Evolutionary conservation across 2,329 filamentous ascomycete genomes (phyloP), one percentile per base, ranked within the genome.

Genomic region (Tolypocladium paradoxum): DNA sequence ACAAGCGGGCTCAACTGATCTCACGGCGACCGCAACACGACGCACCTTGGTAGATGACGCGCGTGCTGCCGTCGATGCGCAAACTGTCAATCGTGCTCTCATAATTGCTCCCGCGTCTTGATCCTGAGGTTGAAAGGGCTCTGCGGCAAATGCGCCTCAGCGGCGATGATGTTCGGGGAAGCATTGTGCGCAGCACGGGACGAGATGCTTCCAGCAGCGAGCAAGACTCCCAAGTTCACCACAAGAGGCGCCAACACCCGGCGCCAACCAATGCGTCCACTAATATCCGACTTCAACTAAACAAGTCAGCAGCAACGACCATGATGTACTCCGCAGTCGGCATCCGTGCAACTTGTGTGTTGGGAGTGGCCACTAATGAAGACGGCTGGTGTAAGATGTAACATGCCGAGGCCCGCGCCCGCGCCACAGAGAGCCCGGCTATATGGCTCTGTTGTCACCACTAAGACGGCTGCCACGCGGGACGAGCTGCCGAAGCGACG

Each of bases 31-130:
- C 29, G n/a, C 27, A 12, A 8, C 11, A 29, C 6, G 3, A 1
- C 46, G 12, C 49, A 64, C 66, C 68, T 58, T 71, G 68, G 33
- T 65, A 70, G n/a, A 71, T 68, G 3, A 71, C 65, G n/a, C 60
- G 59, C 1, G 64, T 68, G 27, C 60, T 51, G 9, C 56, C 54
- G 20, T 62, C 55, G 9, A 70, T 57, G 1, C 54, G 55, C 7
- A 71, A 54, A 24, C 66, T 69, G 2, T 50, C 35, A 20, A 70
- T 65, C 4, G 68, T 70, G 38, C 53, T 49, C 14, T 65, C 63
- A 37, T 68, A 52, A 18, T 14, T 46, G 27, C 24, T n/a, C 8
- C 18, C 27, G 27, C 9, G 4, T 20, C 27, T 20, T 31, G 18
- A 6, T 5, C 8, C 11, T 3, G 43, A 46, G 24, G 22, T 46